Conservation (phyloP, 352 stramenopile species). For the Phytophthora cryptogea region DNA sequence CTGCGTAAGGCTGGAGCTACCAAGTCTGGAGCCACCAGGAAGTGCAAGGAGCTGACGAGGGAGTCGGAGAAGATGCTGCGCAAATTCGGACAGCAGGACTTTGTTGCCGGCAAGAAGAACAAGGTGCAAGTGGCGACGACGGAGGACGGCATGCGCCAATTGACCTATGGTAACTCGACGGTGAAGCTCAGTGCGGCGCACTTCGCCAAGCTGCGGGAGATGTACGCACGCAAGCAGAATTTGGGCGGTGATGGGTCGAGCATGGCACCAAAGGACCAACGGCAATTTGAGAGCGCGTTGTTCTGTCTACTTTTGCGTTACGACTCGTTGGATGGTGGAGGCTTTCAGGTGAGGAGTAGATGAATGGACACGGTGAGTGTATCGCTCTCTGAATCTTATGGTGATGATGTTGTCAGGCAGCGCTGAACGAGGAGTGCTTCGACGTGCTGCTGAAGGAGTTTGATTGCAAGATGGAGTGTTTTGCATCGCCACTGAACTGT, state of each 20-base stretch:
- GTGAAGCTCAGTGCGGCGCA: constrained; percentile 87
- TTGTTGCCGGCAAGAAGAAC: constrained; percentile 46
- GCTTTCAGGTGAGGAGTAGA: constrained; percentile 74
- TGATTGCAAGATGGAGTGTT: constrained; percentile 93
- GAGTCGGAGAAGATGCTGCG: constrained; percentile 60
- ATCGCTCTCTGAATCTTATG: neutral
- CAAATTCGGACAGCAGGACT: constrained; percentile 54
- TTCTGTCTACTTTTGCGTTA: constrained; percentile 93
- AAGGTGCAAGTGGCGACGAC: constrained; percentile 45
- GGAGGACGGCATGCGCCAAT: constrained; percentile 45
- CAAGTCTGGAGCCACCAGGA: constrained; percentile 59
- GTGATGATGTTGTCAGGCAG: constrained; percentile 38
- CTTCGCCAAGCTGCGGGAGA: constrained; percentile 82
- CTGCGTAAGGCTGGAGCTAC: constrained; percentile 73
- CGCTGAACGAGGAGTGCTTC: constrained; percentile 92
- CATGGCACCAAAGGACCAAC: constrained; percentile 30
- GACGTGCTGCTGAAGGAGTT: constrained; percentile 91
- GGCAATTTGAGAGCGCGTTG: constrained; percentile 71
- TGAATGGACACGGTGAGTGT: neutral
- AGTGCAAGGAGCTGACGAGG: constrained; percentile 63
- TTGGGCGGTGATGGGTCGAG: constrained; percentile 20
- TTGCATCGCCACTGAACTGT: constrained; percentile 95
- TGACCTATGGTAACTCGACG: constrained; percentile 68
- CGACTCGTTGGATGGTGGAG: constrained; percentile 92
- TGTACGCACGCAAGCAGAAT: constrained; percentile 70